Conservation (phyloP, 129 eudicot genomes). For the Calendula officinalis region DNA sequence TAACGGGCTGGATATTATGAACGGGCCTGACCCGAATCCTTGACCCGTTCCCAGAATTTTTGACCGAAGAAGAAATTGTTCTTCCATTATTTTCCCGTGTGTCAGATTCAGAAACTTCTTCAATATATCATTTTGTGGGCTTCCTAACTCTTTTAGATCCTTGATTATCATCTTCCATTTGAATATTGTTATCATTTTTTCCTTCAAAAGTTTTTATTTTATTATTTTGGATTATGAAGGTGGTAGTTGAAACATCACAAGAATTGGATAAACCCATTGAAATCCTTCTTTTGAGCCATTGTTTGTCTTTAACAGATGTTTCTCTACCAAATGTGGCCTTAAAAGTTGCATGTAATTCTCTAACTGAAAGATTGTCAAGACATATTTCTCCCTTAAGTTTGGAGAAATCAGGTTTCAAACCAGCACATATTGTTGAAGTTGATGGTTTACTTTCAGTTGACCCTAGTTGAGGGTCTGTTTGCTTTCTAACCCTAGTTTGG, state of each 20-base stretch:
- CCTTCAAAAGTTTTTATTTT: conserved; percentile 42
- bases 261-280: conserved; percentile 89
- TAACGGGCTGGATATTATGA: conserved; percentile 45
- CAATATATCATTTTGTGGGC: conserved; percentile 92
- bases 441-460: conserved; percentile 32
- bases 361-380: conserved; percentile 69
- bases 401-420: conserved; percentile 76
- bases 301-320: conserved; percentile 89
- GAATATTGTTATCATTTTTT: conserved; percentile 37
- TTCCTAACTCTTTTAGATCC: conserved; percentile 86
- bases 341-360: conserved; percentile 90
- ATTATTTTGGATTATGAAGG: conserved; percentile 56
- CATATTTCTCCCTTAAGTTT: conserved; percentile 70
- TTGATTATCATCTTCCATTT: conserved; percentile 42
- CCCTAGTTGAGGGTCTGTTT: conserved; percentile 14
- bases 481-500: conserved; percentile 41
- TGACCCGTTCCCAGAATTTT: conserved; percentile 40
- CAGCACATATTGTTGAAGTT: conserved; percentile 38
- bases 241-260: conserved; percentile 76
- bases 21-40: conserved; percentile 35
- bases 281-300: conserved; percentile 95
- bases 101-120: conserved; percentile 71
- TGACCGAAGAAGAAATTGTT: conserved; percentile 31
- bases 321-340: conserved; percentile 88
- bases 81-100: conserved; percentile 50